A percentile compares a stretch with the other conserved stretches of the same genome.
These are phyloP conservation scores for Stemphylium beticola DNA, from an alignment of 2,329 filamentous ascomycete genomes.

Conservation along the genomic window DNA sequence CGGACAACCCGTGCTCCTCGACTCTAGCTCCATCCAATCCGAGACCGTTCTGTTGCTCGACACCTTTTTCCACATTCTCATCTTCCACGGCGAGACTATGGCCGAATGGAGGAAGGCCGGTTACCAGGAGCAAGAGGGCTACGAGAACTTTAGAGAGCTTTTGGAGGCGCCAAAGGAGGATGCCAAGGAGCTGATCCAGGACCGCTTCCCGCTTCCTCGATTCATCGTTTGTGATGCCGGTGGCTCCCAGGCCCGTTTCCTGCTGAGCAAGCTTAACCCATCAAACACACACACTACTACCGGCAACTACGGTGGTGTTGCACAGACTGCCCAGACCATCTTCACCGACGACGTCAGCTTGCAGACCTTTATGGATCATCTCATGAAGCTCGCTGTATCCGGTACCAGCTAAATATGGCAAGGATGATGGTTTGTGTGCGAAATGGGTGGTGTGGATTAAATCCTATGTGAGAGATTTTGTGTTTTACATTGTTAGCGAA, in stretches of 20 bases:
- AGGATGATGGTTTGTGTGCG: background rate
- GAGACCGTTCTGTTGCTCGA: slow-evolving; percentile 93
- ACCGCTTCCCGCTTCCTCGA: slow-evolving; percentile 95
- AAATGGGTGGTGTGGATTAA: background rate
- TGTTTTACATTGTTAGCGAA: slow-evolving; percentile 11
- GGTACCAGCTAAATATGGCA: slow-evolving; percentile 37
- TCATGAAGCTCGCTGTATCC: slow-evolving; percentile 78
- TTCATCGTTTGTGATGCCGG: slow-evolving; percentile 99
- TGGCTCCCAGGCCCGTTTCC: slow-evolving; percentile 94
- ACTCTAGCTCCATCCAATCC: slow-evolving; percentile 94
- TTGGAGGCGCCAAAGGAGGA: slow-evolving; percentile 96
- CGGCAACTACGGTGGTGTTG: slow-evolving; percentile 86
- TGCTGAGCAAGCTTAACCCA: slow-evolving; percentile 95
- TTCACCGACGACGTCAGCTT: slow-evolving; percentile 98
- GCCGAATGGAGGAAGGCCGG: slow-evolving; percentile 98
- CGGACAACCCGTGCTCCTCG: slow-evolving; percentile 88
- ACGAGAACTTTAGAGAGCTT: slow-evolving; percentile 90
- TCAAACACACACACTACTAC: slow-evolving; percentile 96
- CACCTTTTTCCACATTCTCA: slow-evolving; percentile 99
- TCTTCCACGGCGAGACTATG: slow-evolving; percentile 98
- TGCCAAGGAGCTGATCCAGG: slow-evolving; percentile 94
- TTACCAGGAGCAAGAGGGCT: slow-evolving; percentile 97
- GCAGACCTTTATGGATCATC: slow-evolving; percentile 98
- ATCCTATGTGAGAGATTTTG: background rate
- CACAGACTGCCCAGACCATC: slow-evolving; percentile 93